Conservation (phyloP, 352 stramenopile species). For the Globisporangium nagaii region DNA sequence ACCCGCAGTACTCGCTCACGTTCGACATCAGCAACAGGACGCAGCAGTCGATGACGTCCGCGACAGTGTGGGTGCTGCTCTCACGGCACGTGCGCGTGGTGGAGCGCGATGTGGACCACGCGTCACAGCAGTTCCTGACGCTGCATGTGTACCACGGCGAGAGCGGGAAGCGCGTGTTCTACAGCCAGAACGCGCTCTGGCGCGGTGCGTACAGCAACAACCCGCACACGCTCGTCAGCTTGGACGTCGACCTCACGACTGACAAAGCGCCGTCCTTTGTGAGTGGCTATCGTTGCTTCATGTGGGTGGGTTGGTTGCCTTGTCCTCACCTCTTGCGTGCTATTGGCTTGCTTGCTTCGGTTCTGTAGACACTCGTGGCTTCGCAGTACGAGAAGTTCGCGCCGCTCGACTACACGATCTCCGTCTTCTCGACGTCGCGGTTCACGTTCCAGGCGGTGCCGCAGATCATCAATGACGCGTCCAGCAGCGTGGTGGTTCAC, state of each 20-base stretch:
- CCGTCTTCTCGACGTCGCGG: conserved; percentile 77
- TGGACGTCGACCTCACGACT: conserved; percentile 63
- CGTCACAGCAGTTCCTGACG: conserved; percentile 79
- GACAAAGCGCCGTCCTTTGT: conserved; percentile 56
- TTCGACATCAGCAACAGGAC: conserved; percentile 30
- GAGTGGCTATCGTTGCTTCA: conserved; percentile 6
- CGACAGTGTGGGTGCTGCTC: conserved; percentile 89
- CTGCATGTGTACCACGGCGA: conserved; percentile 85
- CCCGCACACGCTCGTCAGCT: conserved; percentile 85
- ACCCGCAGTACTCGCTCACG: conserved; percentile 91
- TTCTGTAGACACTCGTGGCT: conserved; percentile 79
- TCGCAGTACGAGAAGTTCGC: conserved; percentile 91
- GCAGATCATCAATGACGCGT: conserved; percentile 29
- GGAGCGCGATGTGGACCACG: conserved; percentile 52
- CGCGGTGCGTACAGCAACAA: conserved; percentile 92
- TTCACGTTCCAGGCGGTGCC: conserved; percentile 55
- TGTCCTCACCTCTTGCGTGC: background rate
- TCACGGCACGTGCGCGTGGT: conserved; percentile 89
- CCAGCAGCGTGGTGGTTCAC: conserved; percentile 33
- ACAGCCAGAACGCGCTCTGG: conserved; percentile 74
- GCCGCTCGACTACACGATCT: conserved; percentile 87
- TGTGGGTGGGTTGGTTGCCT: background rate
- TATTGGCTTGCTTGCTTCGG: background rate
- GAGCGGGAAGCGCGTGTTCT: conserved; percentile 70
- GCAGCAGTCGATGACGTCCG: conserved; percentile 18